Evolutionary conservation across 2,329 filamentous ascomycete genomes (phyloP), one percentile per base, ranked within the genome.

Genomic region (Colletotrichum noveboracense): DNA sequence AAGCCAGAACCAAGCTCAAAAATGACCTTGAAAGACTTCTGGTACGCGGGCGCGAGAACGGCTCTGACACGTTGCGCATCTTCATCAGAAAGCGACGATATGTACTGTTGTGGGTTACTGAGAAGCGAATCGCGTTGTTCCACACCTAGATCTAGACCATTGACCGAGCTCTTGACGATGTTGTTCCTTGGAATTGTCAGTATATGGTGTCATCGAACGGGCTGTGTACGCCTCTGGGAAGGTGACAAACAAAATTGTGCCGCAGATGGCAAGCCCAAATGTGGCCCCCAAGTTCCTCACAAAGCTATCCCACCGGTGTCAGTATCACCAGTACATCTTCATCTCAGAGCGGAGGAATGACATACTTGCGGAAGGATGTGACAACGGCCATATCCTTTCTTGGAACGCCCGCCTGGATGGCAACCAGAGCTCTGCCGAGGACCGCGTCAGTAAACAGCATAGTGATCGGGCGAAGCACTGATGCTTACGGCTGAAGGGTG

Each of bases 371-470:
- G 62, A 86, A 87, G 4, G 85, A 86, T 18, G 85, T 87, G 6
- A 86, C 85, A 52, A 86, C 81, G 4, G 85, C 85, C 85, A 87
- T 87, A 26, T 87, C 85, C 4, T 82, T 79, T 60, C 85, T 79
- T 87, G 91, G 88, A 79, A 93, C 83, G 82, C 91, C 79, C 83
- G 89, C 82, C 84, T 93, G 86, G 84, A 92, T 83, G 83, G 91
- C 82, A 87, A 93, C 85, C 38, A 87, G 77, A n/a, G 85, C 82
- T 16, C 85, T 86, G 21, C 66, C 32, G 5, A n/a, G 34, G 3
- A 26, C 5, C 32, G 43, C 43, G 12, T 79, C 34, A 79, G 61
- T 38, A 28, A 64, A n/a, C 56, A 8, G 18, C 30, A 36, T 56
- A 3, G 28, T n/a, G 21, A 21, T 52, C 43, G n/a, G 43, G n/a